Evolutionary conservation across 2,329 filamentous ascomycete species (phyloP), one percentile per base, ranked within the genome.

Genomic region (Fusarium liriodendri): DNA sequence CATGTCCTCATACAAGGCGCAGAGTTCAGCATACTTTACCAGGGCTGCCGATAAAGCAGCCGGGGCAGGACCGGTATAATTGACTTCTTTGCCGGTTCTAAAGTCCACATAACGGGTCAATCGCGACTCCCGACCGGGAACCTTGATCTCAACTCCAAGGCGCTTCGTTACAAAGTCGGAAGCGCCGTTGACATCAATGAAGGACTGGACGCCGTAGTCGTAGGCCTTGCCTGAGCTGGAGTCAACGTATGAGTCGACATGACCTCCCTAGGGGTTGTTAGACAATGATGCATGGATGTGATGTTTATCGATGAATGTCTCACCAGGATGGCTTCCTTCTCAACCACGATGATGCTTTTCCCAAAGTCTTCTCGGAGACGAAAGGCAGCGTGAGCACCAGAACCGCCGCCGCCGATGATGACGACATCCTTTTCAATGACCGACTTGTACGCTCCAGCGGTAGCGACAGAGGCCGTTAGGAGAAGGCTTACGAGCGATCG

Each of bases 231-330:
- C 80, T 3, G 80, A 83, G n/a, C 81, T 77, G n/a, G 83, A 84
- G 38, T 85, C 84, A 5, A 76, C 80, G 72, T 86, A 89, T 11
- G 85, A 88, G 25, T 86, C 79, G 7, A 85, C 84, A 70, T 89
- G 86, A 3, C 87, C 87, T 20, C 87, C 88, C 69, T 88, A 73
- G 32, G 32, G 5, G 25, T 5, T 40, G 57, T 70, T 35, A 64
- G 52, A 18, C 22, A 4, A 29, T 37, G 32, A 18, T 57, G 52
- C 6, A 18, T 37, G n/a, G 3, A 25, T 25, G 18, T 20, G 3
- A 25, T 25, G 18, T 20, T 5, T 4, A 13, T 32, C 5, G 2
- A 54, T 29, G 4, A 20, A 8, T 14, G 8, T 68, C 79, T 37
- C 75, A 84, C 82, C 40, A 84, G 67, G 14, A 69, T 74, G 6